Evolutionary conservation across 345 rosid species (phyloP), one percentile per base, ranked within the genome.

Genomic region (Jatropha curcas): DNA sequence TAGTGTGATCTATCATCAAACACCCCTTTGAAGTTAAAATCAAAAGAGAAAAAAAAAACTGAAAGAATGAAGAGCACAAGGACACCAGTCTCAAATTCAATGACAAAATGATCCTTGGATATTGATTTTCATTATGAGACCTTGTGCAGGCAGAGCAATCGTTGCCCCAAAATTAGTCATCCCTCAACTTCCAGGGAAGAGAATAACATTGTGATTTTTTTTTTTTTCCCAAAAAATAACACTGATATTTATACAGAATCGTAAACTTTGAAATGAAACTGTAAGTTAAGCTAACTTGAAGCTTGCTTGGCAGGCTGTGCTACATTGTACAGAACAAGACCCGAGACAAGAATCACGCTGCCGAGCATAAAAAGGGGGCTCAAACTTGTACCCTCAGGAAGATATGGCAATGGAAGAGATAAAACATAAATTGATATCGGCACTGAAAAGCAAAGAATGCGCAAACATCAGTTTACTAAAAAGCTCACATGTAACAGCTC

Each of bases 351-450:
- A 83, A 92, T 71, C 25, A 65, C 27, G 53, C 77, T 77, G 17
- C 94, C 93, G 0, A 81, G 48, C 75, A 88, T 71, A 76, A 90
- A 92, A 55, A 81, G 78, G 30, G 93, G 88, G 81, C 97, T 89
- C 83, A 92, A 85, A 83, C 90, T 84, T 76, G 89, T 59, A 60
- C 90, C 92, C 52, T 84, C 88, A 0, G 89, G 96, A 24, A 90
- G 89, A 84, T 88, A 94, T 34, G 97, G 97, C 84, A 92, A 81
- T 30, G 92, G 96, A 71, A 81, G 89, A 24, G 96, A 92, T 58
- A 94, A 82, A 57, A 84, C 69, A 73, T 85, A 94, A 68, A 88
- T 89, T 31, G 94, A 76, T 43, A 90, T 20, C 28, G 94, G 98
- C 73, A 94, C 96, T 91, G 89, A 83, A 74, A 72, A 57, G 16